These are phyloP conservation scores for Lactifluus subvellereus DNA, from an alignment of 768 basidiomycete genomes.

Conservation along the genomic window DNA sequence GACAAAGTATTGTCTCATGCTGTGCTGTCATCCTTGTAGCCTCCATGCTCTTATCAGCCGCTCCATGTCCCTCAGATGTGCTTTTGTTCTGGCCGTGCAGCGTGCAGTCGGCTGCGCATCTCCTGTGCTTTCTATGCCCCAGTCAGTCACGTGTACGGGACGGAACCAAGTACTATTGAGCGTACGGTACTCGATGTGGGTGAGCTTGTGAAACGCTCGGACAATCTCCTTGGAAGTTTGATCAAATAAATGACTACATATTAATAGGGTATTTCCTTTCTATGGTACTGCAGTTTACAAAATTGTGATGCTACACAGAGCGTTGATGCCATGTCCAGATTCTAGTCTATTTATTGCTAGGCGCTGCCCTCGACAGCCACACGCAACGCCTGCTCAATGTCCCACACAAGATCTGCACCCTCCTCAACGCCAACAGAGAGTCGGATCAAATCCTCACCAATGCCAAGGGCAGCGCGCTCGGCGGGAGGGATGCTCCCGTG, in stretches of 20 bases:
- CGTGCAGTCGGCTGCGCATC: no score
- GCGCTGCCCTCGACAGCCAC: slow-evolving; percentile 29
- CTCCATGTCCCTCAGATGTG: no score
- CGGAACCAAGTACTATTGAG: no score
- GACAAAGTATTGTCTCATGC: no score
- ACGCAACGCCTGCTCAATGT: slow-evolving; percentile 62
- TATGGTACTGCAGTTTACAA: slow-evolving; percentile 6
- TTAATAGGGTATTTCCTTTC: slow-evolving; percentile 1
- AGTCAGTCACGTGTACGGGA: no score
- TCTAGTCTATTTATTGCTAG: background rate
- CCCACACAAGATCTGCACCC: slow-evolving; percentile 67
- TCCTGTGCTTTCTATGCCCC: no score
- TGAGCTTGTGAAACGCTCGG: no score
- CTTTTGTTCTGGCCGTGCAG: no score
- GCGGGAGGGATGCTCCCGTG: slow-evolving; percentile 69
- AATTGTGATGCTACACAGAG: background rate
- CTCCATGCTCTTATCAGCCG: no score
- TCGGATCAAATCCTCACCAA: slow-evolving; percentile 70
- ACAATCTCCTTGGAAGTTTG: no score
- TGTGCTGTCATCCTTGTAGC: no score
- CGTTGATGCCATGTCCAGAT: background rate
- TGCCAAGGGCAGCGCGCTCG: slow-evolving; percentile 65
- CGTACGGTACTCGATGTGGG: no score
- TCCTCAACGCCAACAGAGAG: slow-evolving; percentile 90
- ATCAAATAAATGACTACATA: background rate